phyloP scores from a whole-genome alignment of 768 basidiomycete genomes.

The Collybia sp. region DNA sequence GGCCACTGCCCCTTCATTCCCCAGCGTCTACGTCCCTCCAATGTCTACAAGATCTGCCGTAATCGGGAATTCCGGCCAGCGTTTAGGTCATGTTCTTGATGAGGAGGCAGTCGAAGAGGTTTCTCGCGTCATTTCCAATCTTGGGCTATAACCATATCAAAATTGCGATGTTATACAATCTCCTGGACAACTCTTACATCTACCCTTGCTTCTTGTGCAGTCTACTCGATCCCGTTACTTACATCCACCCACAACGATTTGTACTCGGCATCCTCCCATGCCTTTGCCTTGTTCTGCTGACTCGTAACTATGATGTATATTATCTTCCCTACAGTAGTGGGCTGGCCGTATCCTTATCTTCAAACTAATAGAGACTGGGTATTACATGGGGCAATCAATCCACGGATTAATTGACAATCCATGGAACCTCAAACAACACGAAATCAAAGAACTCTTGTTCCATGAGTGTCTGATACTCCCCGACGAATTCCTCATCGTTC shows the following conservation, averaged over 20 bases:
- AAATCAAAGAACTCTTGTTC: constrained; percentile 97
- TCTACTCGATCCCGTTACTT: no score
- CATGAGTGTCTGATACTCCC: constrained; percentile 89
- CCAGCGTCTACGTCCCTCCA: constrained; percentile 77
- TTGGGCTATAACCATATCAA: constrained; percentile 45
- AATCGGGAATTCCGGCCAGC: constrained; percentile 38
- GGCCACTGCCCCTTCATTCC: constrained; percentile 74
- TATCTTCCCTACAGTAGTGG: constrained; percentile 47
- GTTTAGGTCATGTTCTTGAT: constrained; percentile 38
- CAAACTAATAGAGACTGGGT: constrained; percentile 45
- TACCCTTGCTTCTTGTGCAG: constrained; percentile 7
- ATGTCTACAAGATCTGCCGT: constrained; percentile 38
- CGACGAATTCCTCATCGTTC: constrained; percentile 65
- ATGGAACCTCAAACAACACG: constrained; percentile 89
- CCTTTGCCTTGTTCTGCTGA: no score
- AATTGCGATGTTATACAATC: no score
- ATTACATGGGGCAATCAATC: constrained; percentile 12
- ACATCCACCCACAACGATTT: no score
- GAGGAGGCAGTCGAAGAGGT: constrained; percentile 66
- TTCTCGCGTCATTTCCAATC: constrained; percentile 72
- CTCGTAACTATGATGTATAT: constrained; percentile 19
- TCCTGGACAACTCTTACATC: constrained; percentile 4
- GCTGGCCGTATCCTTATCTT: constrained; percentile 58
- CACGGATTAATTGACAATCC: constrained; percentile 62
- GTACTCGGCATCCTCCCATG: no score